Evolutionary conservation across 257 asterid species (phyloP), one percentile per base, ranked within the genome.

Genomic region (Fraxinus anomala): DNA sequence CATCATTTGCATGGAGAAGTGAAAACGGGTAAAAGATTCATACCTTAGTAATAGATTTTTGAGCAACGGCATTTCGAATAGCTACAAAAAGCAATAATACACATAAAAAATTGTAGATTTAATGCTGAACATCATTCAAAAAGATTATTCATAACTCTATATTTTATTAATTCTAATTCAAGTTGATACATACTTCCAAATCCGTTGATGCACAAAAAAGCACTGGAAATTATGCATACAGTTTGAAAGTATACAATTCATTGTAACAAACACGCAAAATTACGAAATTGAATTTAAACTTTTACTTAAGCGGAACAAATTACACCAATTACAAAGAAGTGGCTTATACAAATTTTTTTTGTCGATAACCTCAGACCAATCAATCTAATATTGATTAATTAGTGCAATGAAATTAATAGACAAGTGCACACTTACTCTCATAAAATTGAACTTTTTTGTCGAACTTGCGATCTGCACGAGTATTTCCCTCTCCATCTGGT

Each of bases 391-490:
- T 30, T 30, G 31, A 30, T 30, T 30, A 36, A 36, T 5, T 36
- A 5, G 8, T 6, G 40, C 10, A 36, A 21, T 0, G 11, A 36
- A 36, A 36, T 36, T 5, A 37, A 37, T 37, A 34, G 63, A 23
- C n/a, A 70, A 34, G 13, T 28, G 40, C n/a, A 13, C 47, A 31
- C 86, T 83, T 83, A 91, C 97, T 83, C 6, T 88, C 79, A 73
- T 93, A 88, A 81, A 93, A 93, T 44, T 84, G 82, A 76, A 93
- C 67, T 82, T 93, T 89, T 91, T 89, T 93, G 49, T 89, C 91
- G 74, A 93, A 88, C 83, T 88, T 93, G 75, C 85, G 89, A 12
- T 89, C 95, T 11, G 90, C 89, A 2, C 80, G 87, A 10, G 86
- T 68, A 44, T 72, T 76, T 12, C 70, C 86, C 26, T 88, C 93